phyloP scores from a whole-genome alignment of 306 rosid genomes.

The Prunus salicina region DNA sequence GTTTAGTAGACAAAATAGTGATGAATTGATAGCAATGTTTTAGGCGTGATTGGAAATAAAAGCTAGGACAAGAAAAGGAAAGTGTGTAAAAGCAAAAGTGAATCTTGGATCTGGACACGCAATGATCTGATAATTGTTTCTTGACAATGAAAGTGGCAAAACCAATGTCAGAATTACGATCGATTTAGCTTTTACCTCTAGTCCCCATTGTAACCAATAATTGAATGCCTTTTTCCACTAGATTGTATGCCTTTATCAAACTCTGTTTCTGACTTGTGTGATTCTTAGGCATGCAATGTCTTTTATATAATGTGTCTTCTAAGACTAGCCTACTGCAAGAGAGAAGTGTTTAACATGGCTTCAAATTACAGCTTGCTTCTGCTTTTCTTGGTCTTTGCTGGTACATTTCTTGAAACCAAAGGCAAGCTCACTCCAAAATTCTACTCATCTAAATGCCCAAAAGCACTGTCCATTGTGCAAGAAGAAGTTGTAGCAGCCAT shows the following conservation, averaged over 20 bases:
- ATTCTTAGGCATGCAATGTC: neutral
- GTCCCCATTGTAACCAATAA: neutral
- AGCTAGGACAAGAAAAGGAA: neutral
- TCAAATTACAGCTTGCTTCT: conserved; percentile 21
- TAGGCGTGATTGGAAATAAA: no score
- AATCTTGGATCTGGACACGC: neutral
- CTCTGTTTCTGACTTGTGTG: neutral
- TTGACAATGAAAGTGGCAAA: neutral
- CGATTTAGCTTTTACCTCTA: neutral
- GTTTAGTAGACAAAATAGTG: no score
- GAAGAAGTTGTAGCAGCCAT: conserved; percentile 41
- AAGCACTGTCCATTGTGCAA: conserved; percentile 34
- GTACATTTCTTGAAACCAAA: conserved; percentile 14
- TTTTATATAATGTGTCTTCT: neutral
- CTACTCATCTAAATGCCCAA: conserved; percentile 43
- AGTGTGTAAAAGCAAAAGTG: neutral
- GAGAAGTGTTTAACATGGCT: conserved; percentile 28
- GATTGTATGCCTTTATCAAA: neutral
- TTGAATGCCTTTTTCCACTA: neutral
- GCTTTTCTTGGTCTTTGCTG: conserved; percentile 27
- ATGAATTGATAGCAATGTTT: no score
- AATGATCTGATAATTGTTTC: neutral
- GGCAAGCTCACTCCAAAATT: conserved; percentile 25
- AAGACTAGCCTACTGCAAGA: neutral
- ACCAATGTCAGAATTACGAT: neutral